Base-by-base conservation (phyloP, 805 yeast species). In the Candida alai region DNA sequence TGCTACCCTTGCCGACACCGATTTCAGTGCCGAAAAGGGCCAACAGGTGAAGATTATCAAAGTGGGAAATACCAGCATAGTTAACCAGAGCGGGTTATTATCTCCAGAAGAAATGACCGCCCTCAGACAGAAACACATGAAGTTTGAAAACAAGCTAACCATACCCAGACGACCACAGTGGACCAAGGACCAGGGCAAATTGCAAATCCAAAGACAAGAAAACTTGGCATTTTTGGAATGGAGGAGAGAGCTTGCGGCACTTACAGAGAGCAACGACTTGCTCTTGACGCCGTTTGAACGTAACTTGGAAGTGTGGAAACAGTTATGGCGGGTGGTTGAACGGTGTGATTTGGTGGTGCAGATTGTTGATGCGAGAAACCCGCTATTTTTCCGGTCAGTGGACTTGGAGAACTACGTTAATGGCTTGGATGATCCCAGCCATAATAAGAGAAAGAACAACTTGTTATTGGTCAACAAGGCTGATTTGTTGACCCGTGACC, bases 251-350 rank as follows among this genome's bases (percentile, higher is more conserved):
- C 70, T 93, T 41, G 98, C 98, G 0, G 60, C 72, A 28, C 67
- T 93, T 37, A 94, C 89, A 43, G 95, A 90, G 56, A 74, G 73
- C 47, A 78, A 87, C 44, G 95, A 90, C 57, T 68, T 93, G 49
- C 66, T 89, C 39, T 71, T 93, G 55, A 93, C 98, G 0, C 98
- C 98, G 4, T 93, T 90, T 54, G 98, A 93, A 66, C 78, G 98
- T 66, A 93, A 93, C 57, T 69, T 93, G 44, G 96, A 90, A 69
- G 97, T 93, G 39, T 93, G 98, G 98, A 80, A 93, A 55, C 98
- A 93, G 62, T 68, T 93, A 45, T 93, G 98, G 98, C 76, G 98
- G 63, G 98, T 93, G 28, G 84, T 88, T 16, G 98, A 93, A 60
- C 77, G 97, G 54, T 85, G 93, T 16, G 96, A 90, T 58, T 70